A percentile compares a stretch with the other conserved stretches of the same genome.
Conservation (phyloP, 345 rosid genomes). For the Toxicodendron radicans region DNA sequence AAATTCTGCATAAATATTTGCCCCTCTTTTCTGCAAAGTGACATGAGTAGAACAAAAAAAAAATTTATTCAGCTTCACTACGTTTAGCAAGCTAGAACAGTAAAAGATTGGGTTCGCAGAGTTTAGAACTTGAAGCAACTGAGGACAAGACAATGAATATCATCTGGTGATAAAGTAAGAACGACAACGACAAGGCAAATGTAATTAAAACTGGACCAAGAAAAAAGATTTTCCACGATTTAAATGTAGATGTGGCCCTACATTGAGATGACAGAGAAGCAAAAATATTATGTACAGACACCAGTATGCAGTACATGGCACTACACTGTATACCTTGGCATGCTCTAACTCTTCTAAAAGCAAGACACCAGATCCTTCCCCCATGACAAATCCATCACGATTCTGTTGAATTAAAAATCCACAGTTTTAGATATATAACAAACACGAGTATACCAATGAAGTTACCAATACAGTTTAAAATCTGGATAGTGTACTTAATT, state of each 20-base stretch:
- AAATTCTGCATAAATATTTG: constrained; percentile 87
- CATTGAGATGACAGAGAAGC: neutral
- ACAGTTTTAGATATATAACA: constrained; percentile 12
- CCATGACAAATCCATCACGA: constrained; percentile 99
- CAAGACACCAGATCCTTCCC: constrained; percentile 97
- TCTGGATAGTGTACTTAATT: neutral
- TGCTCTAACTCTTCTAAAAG: constrained; percentile 95
- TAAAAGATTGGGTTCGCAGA: neutral
- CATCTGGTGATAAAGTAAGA: neutral
- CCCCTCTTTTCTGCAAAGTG: constrained; percentile 73
- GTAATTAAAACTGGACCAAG: neutral
- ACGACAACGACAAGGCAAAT: neutral
- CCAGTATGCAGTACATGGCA: constrained; percentile 3
- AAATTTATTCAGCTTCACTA: neutral
- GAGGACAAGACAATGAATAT: neutral
- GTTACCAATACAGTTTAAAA: neutral
- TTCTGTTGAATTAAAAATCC: constrained; percentile 42
- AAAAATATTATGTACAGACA: neutral
- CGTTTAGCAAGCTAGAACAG: neutral
- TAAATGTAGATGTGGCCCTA: neutral
- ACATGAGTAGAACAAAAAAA: neutral
- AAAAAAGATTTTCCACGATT: neutral
- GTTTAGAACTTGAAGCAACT: neutral
- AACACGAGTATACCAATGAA: neutral
- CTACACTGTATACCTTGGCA: constrained; percentile 67